Conservation (phyloP, 495 filamentous ascomycete genomes). For the Xylaria flabelliformis region DNA sequence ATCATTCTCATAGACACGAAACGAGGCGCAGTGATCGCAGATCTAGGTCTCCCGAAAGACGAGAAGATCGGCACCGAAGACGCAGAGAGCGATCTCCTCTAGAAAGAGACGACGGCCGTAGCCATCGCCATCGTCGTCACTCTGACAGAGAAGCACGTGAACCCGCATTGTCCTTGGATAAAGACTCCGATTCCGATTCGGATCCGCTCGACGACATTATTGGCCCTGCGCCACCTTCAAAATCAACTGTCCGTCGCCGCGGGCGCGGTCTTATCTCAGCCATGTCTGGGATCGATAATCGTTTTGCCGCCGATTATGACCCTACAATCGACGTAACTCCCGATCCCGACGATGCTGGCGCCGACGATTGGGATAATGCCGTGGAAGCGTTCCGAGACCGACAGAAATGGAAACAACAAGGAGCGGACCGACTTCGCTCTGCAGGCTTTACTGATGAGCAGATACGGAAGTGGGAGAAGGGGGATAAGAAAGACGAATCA, state of each 20-base stretch:
- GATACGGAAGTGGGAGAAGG: slow-evolving; percentile 79
- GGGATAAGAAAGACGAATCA: slow-evolving; percentile 65
- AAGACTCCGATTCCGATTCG: slow-evolving; percentile 59
- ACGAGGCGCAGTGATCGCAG: slow-evolving; percentile 4
- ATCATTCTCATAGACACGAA: slow-evolving; percentile 27
- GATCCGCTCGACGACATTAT: slow-evolving; percentile 82
- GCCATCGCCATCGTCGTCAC: slow-evolving; percentile 6
- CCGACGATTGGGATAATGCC: slow-evolving; percentile 83
- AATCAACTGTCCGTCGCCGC: slow-evolving; percentile 62
- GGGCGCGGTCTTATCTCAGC: slow-evolving; percentile 71
- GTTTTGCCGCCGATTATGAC: slow-evolving; percentile 80
- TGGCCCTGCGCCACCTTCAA: slow-evolving; percentile 73
- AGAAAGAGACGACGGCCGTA: slow-evolving; percentile 35
- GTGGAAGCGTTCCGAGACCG: slow-evolving; percentile 83
- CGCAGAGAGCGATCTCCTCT: slow-evolving; percentile 42
- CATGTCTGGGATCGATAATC: slow-evolving; percentile 75
- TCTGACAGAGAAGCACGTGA: slow-evolving; percentile 23
- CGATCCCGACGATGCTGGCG: slow-evolving; percentile 51
- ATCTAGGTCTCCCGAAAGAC: slow-evolving; percentile 8
- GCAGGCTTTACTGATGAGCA: slow-evolving; percentile 82
- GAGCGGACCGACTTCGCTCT: slow-evolving; percentile 75
- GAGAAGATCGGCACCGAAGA: slow-evolving; percentile 33
- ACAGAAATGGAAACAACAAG: slow-evolving; percentile 77
- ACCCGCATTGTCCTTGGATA: background rate
- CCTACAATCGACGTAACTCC: slow-evolving; percentile 72